Base-by-base conservation (phyloP, 208 protist genomes). In the Endotrypanum monterogeii region DNA sequence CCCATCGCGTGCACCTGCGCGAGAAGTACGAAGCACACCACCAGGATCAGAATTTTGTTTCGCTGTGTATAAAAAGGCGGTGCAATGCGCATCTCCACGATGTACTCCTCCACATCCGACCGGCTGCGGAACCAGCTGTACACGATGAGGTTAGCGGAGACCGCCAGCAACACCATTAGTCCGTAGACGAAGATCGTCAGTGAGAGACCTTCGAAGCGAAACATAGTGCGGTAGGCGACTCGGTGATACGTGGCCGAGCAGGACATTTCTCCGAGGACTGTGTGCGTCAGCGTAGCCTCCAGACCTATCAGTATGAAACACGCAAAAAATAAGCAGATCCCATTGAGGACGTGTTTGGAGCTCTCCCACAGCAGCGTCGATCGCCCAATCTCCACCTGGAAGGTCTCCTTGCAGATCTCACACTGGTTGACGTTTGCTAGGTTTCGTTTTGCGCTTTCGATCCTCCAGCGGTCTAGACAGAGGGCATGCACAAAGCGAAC, bases 401-500 rank as follows among this genome's bases (percentile, higher is more conserved):
- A 95, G 28, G 86, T 84, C 54, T 84, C 60, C 78, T 87, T 89
- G 78, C 90, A 95, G 52, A 95, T 92, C 55, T 95, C 89, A 67
- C 91, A 95, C 55, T 85, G 68, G 67, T 89, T 89, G n/a, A 90
- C 83, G 75, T 95, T 92, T 8, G 46, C 67, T 18, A 86, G 51
- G 66, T 92, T 93, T 14, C 86, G 82, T 60, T 91, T 90, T 7
- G 84, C 83, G 71, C 88, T 90, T 77, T 92, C 87, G 25, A 94
- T 35, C 37, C 92, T 84, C 90, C 92, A 96, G 75, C 74, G 85
- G 67, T 94, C 89, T 35, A 96, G 85, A 65, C 92, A 96, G 39
- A 58, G 78, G 62, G 78, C 74, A 78, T 96, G 92, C 41, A 96
- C 84, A 67, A 85, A 96, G 58, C 87, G 88, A 3, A 94, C 80